Evolutionary conservation across 2,329 filamentous ascomycete genomes (phyloP).

Genomic region (Aspergillus vadensis): DNA sequence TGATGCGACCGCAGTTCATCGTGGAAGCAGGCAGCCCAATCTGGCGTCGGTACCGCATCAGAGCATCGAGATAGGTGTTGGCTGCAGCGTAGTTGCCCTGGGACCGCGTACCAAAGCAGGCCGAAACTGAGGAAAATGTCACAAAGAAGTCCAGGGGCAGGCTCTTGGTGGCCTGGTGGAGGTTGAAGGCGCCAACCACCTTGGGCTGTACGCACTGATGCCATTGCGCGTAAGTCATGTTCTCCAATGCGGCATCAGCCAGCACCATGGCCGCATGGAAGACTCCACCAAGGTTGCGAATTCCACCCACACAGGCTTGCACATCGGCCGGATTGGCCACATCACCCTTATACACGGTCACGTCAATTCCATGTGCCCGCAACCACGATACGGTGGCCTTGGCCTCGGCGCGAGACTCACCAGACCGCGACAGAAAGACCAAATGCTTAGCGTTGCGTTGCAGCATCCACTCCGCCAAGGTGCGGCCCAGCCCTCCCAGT

Average conservation of each 20-base stretch:
- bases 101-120: neutral
- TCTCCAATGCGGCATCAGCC: neutral
- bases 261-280: neutral
- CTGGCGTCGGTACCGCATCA: neutral
- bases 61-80: neutral
- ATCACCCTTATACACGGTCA: neutral
- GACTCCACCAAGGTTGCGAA: neutral
- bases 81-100: constrained; percentile 6
- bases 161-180: neutral
- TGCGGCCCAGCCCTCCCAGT: neutral
- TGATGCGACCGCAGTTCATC: neutral
- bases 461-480: neutral
- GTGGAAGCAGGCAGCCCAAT: constrained; percentile 2
- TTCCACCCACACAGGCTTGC: neutral
- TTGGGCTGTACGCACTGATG: neutral
- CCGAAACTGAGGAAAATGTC: neutral
- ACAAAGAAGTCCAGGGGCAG: neutral
- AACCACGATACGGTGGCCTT: neutral
- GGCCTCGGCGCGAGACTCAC: neutral
- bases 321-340: neutral
- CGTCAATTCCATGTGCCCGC: neutral
- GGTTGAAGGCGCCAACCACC: neutral
- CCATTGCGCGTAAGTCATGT: neutral
- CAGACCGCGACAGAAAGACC: neutral
- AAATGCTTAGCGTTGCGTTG: neutral